Evolutionary conservation across 1,284 basidiomycete genomes (phyloP).

Genomic region (Rhodotorula sp.): DNA sequence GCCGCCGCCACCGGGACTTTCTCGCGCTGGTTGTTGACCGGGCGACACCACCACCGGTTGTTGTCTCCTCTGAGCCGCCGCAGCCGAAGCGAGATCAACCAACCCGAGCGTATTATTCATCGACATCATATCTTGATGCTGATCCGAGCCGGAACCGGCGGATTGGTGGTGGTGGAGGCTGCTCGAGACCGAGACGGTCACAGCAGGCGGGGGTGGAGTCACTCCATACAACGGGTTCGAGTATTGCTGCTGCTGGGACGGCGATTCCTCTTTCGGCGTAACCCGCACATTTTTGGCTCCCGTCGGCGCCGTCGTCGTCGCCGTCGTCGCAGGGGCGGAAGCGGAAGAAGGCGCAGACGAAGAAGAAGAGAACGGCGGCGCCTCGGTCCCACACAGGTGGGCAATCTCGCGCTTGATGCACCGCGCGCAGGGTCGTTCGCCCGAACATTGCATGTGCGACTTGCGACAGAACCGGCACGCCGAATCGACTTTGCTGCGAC

Average conservation of each 20-base stretch:
- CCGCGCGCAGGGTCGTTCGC: conserved; percentile 49
- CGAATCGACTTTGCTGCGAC: conserved; percentile 38
- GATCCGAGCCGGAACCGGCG: not conserved
- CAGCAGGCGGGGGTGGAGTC: too few relatives aligned
- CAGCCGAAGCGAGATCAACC: not conserved
- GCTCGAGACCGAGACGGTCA: not conserved
- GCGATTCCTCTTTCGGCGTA: not conserved
- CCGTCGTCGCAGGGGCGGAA: not conserved
- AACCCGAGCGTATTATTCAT: conserved; percentile 30
- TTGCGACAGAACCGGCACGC: conserved; percentile 52
- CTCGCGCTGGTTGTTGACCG: not conserved
- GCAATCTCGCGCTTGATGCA: conserved; percentile 54
- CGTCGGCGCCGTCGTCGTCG: not conserved
- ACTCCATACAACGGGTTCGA: too few relatives aligned
- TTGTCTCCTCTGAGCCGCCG: too few relatives aligned
- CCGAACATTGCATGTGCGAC: conserved; percentile 52
- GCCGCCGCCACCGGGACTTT: not conserved
- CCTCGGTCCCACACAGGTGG: conserved; percentile 48
- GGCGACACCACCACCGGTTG: not conserved
- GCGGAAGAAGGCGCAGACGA: not conserved
- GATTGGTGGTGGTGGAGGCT: too few relatives aligned
- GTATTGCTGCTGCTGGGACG: not conserved
- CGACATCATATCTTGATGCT: not conserved
- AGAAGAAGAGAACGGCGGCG: conserved; percentile 12
- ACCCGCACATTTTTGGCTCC: not conserved